Evolutionary conservation across 192 early-diverging fungal genomes (phyloP).

Genomic region (Backusella circina): DNA sequence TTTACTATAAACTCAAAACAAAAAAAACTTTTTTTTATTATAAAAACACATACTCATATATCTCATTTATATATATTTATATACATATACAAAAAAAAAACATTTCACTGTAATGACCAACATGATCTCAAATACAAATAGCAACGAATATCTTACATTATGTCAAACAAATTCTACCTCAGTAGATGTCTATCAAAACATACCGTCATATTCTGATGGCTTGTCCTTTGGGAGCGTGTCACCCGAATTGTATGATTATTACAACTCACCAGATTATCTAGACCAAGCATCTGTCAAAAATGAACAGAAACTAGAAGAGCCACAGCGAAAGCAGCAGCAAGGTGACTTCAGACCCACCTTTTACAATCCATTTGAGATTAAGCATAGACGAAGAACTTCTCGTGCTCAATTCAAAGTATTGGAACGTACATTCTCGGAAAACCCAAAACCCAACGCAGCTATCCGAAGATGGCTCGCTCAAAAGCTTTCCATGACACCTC

Average conservation of each 20-base stretch:
- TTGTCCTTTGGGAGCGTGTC: background rate
- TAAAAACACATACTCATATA: background rate
- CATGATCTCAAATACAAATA: background rate
- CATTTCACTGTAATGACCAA: background rate
- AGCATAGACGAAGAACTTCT: conserved; percentile 70
- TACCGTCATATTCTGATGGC: background rate
- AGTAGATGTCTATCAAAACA: conserved; percentile 1
- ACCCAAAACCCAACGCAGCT: conserved; percentile 61
- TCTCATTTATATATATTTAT: background rate
- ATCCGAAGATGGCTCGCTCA: conserved; percentile 59
- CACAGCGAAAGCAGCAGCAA: background rate
- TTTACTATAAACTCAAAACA: background rate
- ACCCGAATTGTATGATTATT: conserved; percentile 1
- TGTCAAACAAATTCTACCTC: background rate
- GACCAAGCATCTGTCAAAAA: background rate
- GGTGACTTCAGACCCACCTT: conserved; percentile 66
- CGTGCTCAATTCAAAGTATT: conserved; percentile 69
- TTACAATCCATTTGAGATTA: conserved; percentile 75
- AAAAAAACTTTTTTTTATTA: background rate
- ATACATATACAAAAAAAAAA: background rate
- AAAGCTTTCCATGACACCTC: conserved; percentile 61
- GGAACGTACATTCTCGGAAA: conserved; percentile 60
- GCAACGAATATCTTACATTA: conserved; percentile 7
- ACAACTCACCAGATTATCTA: background rate
- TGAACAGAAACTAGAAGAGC: background rate